Evolutionary conservation across 2,329 filamentous ascomycete genomes (phyloP), one percentile per base, ranked within the genome.

Genomic region (Phyllosticta citrichinensis): DNA sequence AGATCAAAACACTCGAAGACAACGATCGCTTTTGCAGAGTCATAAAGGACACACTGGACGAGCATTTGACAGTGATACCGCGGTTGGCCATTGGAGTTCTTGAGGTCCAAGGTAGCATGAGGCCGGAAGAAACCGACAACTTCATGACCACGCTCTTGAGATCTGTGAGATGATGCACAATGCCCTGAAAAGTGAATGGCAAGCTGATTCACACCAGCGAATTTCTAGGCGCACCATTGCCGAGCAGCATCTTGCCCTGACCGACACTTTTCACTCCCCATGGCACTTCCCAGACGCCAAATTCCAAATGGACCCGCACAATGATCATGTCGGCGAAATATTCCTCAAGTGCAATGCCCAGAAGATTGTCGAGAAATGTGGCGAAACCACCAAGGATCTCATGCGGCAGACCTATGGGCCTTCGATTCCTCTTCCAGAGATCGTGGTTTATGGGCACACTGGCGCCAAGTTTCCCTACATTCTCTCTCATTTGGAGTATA

Each of bases 221-320:
- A 99, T 99, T 67, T 97, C 92, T 53, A 87, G 94, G 63, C 86
- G 95, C 64, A 94, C 97, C 66, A 99, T 99, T 70, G 94, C 94
- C 35, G 94, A 99, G 75, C 94, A 99, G 70, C 94, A 99, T 71
- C 84, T 99, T 47, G 91, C 94, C 10, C 82, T 99, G 19, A 96
- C 92, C 4, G 92, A 97, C 67, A 97, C 92, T 1, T 97, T 92
- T 77, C 87, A 94, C 73, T 89, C 89, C 0, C 87, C 89, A 2
- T 92, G 89, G 84, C 92, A 96, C 77, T 93, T 91, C 62, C 89
- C 91, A 0, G 85, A 91, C 64, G 86, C 88, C 2, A 87, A 87
- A 62, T 73, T 75, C 65, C 81, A 84, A 47, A 75, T 78, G 11
- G 81, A 84, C 58, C 71, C 78, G n/a, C 81, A 84, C 62, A 77